phyloP scores from a whole-genome alignment of 2,329 filamentous ascomycete genomes.

The Colletotrichum higginsianum region DNA sequence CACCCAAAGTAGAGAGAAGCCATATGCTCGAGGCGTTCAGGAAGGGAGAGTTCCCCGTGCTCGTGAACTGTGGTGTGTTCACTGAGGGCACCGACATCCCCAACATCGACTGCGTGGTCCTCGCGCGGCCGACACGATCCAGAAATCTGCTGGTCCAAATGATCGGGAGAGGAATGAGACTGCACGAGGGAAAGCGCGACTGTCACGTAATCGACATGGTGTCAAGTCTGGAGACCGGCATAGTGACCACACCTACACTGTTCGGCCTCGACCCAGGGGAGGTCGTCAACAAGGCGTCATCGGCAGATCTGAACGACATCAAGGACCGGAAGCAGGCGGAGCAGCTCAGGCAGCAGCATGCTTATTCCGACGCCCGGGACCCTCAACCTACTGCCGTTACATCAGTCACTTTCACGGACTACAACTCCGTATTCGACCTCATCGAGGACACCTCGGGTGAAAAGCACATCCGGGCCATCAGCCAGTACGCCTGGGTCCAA shows the following conservation, averaged over 20 bases:
- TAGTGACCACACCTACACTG: slow-evolving; percentile 91
- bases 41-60: slow-evolving; percentile 82
- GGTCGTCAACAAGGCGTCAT: slow-evolving; percentile 77
- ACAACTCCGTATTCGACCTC: slow-evolving; percentile 91
- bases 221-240: slow-evolving; percentile 84
- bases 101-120: slow-evolving; percentile 93
- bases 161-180: slow-evolving; percentile 94
- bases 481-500: slow-evolving; percentile 86
- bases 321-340: slow-evolving; percentile 63
- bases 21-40: slow-evolving; percentile 83
- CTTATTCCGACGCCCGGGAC: slow-evolving; percentile 28
- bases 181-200: slow-evolving; percentile 84
- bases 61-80: slow-evolving; percentile 96
- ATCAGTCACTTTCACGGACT: slow-evolving; percentile 86
- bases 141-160: slow-evolving; percentile 97
- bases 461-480: slow-evolving; percentile 82
- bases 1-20: slow-evolving; percentile 76
- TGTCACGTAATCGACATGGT: slow-evolving; percentile 99
- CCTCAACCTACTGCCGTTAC: slow-evolving; percentile 36
- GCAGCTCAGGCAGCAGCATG: slow-evolving; percentile 52
- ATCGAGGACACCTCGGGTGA: slow-evolving; percentile 87
- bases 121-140: slow-evolving; percentile 90
- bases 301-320: slow-evolving; percentile 72
- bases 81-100: slow-evolving; percentile 98
- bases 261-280: slow-evolving; percentile 92